A percentile compares a stretch with the other conserved stretches of the same genome.
Conservation (phyloP, 352 stramenopile species). For the Lagenidium giganteum region DNA sequence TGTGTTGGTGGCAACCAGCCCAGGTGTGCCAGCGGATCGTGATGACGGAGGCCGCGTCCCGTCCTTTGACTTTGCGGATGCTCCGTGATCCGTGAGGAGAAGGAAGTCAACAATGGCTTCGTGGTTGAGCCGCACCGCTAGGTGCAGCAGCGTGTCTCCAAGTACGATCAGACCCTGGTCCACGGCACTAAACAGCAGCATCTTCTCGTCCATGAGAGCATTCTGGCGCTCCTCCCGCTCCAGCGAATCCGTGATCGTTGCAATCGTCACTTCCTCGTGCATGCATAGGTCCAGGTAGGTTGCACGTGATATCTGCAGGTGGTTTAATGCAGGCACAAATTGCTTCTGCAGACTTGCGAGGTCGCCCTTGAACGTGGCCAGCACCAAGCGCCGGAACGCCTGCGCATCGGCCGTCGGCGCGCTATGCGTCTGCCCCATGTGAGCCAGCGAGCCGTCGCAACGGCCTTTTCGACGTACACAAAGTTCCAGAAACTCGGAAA, state of each 20-base stretch:
- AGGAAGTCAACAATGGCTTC: constrained; percentile 55
- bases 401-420: constrained; percentile 40
- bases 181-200: constrained; percentile 66
- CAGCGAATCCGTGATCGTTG: constrained; percentile 52
- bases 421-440: constrained; percentile 63
- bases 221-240: constrained; percentile 40
- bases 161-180: constrained; percentile 51
- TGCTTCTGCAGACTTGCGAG: constrained; percentile 28
- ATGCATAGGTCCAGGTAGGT: constrained; percentile 76
- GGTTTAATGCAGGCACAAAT: constrained; percentile 39
- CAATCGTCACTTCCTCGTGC: constrained; percentile 46
- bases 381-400: constrained; percentile 40
- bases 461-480: no score
- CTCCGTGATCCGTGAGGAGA: constrained; percentile 41
- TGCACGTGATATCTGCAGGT: constrained; percentile 66
- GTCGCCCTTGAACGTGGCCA: constrained; percentile 42
- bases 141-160: constrained; percentile 68
- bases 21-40: no score
- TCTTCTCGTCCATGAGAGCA: constrained; percentile 64
- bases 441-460: no score
- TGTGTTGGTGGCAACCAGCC: constrained; percentile 12
- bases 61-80: not conserved
- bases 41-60: not conserved
- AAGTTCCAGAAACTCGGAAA: no score
- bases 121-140: constrained; percentile 52